Percentiles rank a stretch among this genome's conserved stretches.
phyloP scores from a whole-genome alignment of 495 filamentous ascomycete genomes.

The Neohortaea acidophila region DNA sequence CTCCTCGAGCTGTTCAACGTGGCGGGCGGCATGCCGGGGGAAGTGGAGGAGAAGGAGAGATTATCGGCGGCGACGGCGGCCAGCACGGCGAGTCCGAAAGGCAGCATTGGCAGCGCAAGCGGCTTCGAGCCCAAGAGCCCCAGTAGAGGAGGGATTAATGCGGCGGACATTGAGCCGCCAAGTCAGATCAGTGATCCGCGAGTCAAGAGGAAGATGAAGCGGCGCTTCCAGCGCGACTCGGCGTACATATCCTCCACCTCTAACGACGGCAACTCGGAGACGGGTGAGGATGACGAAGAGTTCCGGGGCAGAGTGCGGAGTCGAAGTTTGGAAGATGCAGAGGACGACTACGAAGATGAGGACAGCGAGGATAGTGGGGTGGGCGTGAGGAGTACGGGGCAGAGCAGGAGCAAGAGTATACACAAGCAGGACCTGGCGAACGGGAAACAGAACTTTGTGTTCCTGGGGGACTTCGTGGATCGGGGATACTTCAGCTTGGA shows the following conservation, averaged over 20 bases:
- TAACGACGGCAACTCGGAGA: constrained; percentile 36
- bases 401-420: constrained; percentile 13
- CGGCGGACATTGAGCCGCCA: constrained; percentile 76
- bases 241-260: constrained; percentile 26
- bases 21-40: constrained; percentile 84
- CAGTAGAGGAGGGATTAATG: constrained; percentile 38
- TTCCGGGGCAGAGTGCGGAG: constrained; percentile 29
- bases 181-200: constrained; percentile 73
- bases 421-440: constrained; percentile 19
- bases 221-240: constrained; percentile 27
- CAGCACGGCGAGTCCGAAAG: constrained; percentile 30
- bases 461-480: constrained; percentile 94
- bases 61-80: constrained; percentile 34
- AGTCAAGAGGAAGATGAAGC: constrained; percentile 60
- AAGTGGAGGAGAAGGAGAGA: constrained; percentile 42
- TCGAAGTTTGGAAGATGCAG: constrained; percentile 17
- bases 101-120: background rate
- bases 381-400: constrained; percentile 12
- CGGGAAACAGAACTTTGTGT: constrained; percentile 77
- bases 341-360: constrained; percentile 15
- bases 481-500: constrained; percentile 95
- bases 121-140: constrained; percentile 5
- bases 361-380: constrained; percentile 19
- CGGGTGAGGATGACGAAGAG: constrained; percentile 32
- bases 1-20: constrained; percentile 92